Evolutionary conservation across 305 asterid species (phyloP).

Genomic region (Lippia alba): DNA sequence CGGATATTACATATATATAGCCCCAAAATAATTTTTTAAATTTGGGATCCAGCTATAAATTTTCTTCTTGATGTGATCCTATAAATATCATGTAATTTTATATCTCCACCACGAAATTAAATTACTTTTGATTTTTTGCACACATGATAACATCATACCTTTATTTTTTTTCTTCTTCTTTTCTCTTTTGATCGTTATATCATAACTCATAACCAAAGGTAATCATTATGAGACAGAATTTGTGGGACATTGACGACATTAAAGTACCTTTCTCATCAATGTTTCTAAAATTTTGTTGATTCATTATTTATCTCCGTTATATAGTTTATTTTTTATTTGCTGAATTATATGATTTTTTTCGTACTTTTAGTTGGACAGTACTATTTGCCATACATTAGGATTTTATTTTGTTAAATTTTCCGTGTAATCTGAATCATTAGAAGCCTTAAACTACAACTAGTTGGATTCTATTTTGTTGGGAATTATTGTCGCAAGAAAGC

Average conservation of each 20-base stretch:
- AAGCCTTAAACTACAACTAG: not conserved
- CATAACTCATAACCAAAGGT: slow-evolving; percentile 30
- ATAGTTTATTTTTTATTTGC: not conserved
- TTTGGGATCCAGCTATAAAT: slow-evolving; percentile 23
- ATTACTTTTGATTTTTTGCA: not conserved
- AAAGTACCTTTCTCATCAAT: slow-evolving; percentile 23
- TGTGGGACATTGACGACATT: slow-evolving; percentile 20
- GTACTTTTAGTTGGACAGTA: no score
- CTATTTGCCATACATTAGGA: no score
- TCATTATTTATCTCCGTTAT: no score
- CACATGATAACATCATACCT: not conserved
- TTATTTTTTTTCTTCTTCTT: not conserved
- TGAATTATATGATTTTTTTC: no score
- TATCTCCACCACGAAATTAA: slow-evolving; percentile 41
- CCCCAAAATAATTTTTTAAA: slow-evolving; percentile 8
- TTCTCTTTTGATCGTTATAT: slow-evolving; percentile 31
- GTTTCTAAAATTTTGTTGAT: not conserved
- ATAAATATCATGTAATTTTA: slow-evolving; percentile 25
- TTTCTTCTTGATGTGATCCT: slow-evolving; percentile 28
- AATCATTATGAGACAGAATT: slow-evolving; percentile 24
- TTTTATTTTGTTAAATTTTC: not conserved
- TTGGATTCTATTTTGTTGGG: not conserved
- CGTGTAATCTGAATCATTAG: not conserved
- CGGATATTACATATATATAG: not conserved
- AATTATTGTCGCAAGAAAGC: not conserved